Evolutionary conservation across 495 filamentous ascomycete species (phyloP).

Genomic region (Penicillium ucsense): DNA sequence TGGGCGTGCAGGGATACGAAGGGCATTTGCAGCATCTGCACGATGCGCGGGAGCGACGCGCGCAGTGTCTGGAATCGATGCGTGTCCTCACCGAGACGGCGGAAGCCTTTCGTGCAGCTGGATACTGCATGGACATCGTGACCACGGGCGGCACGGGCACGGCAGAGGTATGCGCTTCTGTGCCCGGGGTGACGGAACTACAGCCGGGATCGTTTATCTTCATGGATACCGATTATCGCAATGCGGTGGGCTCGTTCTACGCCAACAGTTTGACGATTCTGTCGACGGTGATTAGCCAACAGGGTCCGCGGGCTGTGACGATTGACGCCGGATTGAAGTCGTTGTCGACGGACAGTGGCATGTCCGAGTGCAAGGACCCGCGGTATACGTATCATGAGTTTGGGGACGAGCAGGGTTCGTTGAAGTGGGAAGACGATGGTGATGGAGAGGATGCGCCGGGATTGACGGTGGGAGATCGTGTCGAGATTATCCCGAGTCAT

Average conservation of each 20-base stretch:
- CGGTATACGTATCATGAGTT: constrained; percentile 23
- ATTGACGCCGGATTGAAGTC: constrained; percentile 30
- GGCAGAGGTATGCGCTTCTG: constrained; percentile 28
- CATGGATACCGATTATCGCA: constrained; percentile 33
- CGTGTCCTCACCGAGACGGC: constrained; percentile 19
- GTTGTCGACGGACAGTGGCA: constrained; percentile 29
- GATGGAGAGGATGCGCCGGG: constrained; percentile 7
- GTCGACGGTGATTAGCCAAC: constrained; percentile 27
- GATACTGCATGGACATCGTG: constrained; percentile 24
- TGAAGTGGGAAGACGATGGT: constrained; percentile 17
- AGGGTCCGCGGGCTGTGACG: constrained; percentile 22
- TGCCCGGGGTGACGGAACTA: constrained; percentile 28
- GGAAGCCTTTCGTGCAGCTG: constrained; percentile 16
- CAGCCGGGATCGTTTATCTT: constrained; percentile 35
- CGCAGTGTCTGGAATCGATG: constrained; percentile 25
- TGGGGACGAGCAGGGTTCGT: constrained; percentile 29
- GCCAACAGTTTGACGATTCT: constrained; percentile 26
- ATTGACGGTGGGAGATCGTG: constrained; percentile 22
- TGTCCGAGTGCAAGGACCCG: constrained; percentile 28
- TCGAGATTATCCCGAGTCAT: constrained; percentile 31
- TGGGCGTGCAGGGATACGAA: constrained; percentile 31
- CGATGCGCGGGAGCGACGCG: constrained; percentile 19
- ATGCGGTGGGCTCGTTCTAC: constrained; percentile 29
- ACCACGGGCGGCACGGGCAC: constrained; percentile 30
- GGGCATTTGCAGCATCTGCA: constrained; percentile 30